Percentiles rank a stretch among this genome's conserved stretches.
phyloP scores from a whole-genome alignment of 2,329 filamentous ascomycete genomes.

The Fusarium sacchari region DNA sequence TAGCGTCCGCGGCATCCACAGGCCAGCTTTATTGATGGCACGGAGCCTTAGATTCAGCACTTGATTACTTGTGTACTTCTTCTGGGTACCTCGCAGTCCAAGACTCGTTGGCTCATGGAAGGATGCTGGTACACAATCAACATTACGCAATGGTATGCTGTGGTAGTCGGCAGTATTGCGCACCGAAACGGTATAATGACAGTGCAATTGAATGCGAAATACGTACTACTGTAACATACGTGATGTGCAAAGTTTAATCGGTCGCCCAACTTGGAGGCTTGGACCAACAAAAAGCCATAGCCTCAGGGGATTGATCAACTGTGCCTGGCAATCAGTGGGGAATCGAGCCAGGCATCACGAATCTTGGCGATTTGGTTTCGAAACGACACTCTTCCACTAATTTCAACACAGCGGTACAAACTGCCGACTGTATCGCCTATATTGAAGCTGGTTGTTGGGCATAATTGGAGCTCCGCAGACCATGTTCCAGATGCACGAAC shows the following conservation, averaged over 20 bases:
- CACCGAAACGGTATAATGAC: neutral
- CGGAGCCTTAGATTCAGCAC: slow-evolving; percentile 8
- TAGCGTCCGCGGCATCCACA: slow-evolving; percentile 30
- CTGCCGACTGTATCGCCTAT: neutral
- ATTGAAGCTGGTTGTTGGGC: slow-evolving; percentile 2
- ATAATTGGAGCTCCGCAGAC: neutral
- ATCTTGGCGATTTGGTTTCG: slow-evolving; percentile 23
- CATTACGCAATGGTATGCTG: slow-evolving; percentile 14
- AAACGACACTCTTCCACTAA: slow-evolving; percentile 18
- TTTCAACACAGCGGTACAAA: neutral
- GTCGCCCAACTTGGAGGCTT: neutral
- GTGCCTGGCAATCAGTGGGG: slow-evolving; percentile 23
- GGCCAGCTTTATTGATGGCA: slow-evolving; percentile 13
- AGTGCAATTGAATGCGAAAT: neutral
- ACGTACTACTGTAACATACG: neutral
- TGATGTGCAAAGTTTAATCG: neutral
- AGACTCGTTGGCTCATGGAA: neutral
- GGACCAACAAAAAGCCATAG: neutral
- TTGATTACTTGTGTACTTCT: neutral
- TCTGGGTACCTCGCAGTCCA: neutral
- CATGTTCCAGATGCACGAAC: neutral
- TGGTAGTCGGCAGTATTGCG: slow-evolving; percentile 2
- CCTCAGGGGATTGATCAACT: slow-evolving; percentile 3
- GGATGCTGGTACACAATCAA: slow-evolving; percentile 6
- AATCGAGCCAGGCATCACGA: slow-evolving; percentile 4